Percentiles rank a stretch among this genome's conserved stretches.
phyloP scores from a whole-genome alignment of 2,329 filamentous ascomycete species.

The Clonostachys rhizophaga region DNA sequence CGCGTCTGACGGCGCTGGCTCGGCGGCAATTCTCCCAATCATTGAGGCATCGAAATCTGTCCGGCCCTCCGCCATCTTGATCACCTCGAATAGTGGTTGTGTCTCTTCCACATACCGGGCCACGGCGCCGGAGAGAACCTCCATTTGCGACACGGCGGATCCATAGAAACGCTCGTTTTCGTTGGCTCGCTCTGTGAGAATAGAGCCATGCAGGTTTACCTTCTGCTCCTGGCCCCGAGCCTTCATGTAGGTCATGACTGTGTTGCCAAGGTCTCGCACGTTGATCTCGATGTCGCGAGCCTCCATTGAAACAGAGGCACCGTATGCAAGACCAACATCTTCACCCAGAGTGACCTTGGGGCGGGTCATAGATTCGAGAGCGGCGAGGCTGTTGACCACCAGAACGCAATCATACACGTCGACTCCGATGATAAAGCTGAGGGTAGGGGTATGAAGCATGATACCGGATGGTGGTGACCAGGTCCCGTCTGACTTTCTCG shows the following conservation, averaged over 20 bases:
- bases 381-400: constrained; percentile 82
- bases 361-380: constrained; percentile 78
- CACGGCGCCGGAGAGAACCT: constrained; percentile 53
- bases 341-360: constrained; percentile 76
- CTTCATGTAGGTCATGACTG: constrained; percentile 55
- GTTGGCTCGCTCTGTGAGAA: constrained; percentile 51
- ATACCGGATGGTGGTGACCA: constrained; percentile 93
- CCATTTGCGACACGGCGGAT: constrained; percentile 43
- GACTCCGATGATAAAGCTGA: constrained; percentile 86
- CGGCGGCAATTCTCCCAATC: constrained; percentile 57
- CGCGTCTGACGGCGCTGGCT: constrained; percentile 74
- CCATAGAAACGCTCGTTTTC: constrained; percentile 57
- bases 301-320: constrained; percentile 61
- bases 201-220: constrained; percentile 51
- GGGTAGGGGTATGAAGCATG: constrained; percentile 80
- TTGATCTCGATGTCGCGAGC: constrained; percentile 41
- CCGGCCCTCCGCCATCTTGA: constrained; percentile 85
- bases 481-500: constrained; percentile 75
- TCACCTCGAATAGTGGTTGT: constrained; percentile 67
- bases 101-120: constrained; percentile 49
- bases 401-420: constrained; percentile 96
- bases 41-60: constrained; percentile 65
- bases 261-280: constrained; percentile 48
- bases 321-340: constrained; percentile 72
- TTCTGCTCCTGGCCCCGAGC: constrained; percentile 49